Percentiles rank a stretch among this genome's conserved stretches.
phyloP scores from a whole-genome alignment of 805 yeast genomes.

The Zygosaccharomyces lentus region DNA sequence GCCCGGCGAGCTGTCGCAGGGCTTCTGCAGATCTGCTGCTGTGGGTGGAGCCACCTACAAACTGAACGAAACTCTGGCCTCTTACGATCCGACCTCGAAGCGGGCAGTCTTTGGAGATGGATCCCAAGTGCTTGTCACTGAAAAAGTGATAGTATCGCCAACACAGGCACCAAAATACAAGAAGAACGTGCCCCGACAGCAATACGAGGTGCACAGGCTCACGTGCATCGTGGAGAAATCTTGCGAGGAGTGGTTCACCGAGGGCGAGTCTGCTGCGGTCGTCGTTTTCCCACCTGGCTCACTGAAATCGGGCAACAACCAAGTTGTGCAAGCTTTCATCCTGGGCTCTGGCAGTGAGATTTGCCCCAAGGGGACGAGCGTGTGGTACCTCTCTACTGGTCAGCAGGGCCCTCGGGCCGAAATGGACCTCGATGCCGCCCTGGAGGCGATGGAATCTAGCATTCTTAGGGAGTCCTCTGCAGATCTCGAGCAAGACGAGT shows the following conservation, averaged over 20 bases:
- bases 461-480: slow-evolving; percentile 71
- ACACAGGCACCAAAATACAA: slow-evolving; percentile 51
- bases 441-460: slow-evolving; percentile 71
- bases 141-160: slow-evolving; percentile 74
- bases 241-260: slow-evolving; percentile 89
- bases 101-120: slow-evolving; percentile 75
- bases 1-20: slow-evolving; percentile 93
- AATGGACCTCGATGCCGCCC: slow-evolving; percentile 74
- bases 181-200: slow-evolving; percentile 41
- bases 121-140: slow-evolving; percentile 65
- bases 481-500: slow-evolving; percentile 53
- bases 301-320: slow-evolving; percentile 57
- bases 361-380: slow-evolving; percentile 79
- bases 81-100: slow-evolving; percentile 62
- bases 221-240: slow-evolving; percentile 79
- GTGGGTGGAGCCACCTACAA: slow-evolving; percentile 96
- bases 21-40: slow-evolving; percentile 96
- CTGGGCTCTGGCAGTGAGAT: slow-evolving; percentile 85
- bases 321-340: slow-evolving; percentile 81
- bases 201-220: slow-evolving; percentile 64
- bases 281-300: slow-evolving; percentile 91
- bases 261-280: slow-evolving; percentile 76
- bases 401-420: slow-evolving; percentile 69
- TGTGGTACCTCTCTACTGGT: slow-evolving; percentile 84
- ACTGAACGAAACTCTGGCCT: slow-evolving; percentile 59